Conservation (phyloP, 2,329 filamentous ascomycete genomes). For the Emmonsia crescens region DNA sequence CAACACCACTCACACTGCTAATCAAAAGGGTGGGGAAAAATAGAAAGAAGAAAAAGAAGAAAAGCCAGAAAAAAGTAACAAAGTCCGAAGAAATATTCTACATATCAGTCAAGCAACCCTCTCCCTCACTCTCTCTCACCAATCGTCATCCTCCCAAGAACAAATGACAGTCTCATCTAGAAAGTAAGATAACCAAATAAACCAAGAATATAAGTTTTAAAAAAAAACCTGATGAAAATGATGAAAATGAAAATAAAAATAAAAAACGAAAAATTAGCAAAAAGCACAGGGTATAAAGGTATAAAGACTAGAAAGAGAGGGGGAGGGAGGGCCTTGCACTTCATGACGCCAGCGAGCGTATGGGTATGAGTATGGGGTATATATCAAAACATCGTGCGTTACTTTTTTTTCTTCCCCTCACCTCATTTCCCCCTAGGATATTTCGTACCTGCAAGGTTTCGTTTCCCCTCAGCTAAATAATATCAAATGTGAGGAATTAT, state of each 20-base stretch:
- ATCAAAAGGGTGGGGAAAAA: conserved; percentile 7
- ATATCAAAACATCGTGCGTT: neutral
- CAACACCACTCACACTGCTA: neutral
- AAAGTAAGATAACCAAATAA: neutral
- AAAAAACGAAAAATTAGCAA: neutral
- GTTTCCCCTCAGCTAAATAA: neutral
- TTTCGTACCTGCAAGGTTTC: no score
- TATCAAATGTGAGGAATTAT: neutral
- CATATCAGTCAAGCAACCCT: neutral
- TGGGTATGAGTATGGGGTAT: neutral
- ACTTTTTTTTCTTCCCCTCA: no score
- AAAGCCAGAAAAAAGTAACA: conserved; percentile 9
- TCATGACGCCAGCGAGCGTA: neutral
- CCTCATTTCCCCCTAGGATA: neutral
- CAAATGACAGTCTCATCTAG: neutral
- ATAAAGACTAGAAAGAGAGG: neutral
- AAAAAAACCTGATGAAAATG: no score
- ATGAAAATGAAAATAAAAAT: neutral
- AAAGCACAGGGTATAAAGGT: neutral
- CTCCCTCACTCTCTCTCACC: neutral
- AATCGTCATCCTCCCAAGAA: neutral
- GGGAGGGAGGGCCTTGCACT: no score
- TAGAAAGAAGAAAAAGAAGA: conserved; percentile 8
- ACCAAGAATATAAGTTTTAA: no score
- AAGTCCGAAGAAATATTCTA: conserved; percentile 14